These are phyloP conservation scores for Aspergillus neoniger DNA, from an alignment of 2,329 filamentous ascomycete species.

Conservation along the genomic window DNA sequence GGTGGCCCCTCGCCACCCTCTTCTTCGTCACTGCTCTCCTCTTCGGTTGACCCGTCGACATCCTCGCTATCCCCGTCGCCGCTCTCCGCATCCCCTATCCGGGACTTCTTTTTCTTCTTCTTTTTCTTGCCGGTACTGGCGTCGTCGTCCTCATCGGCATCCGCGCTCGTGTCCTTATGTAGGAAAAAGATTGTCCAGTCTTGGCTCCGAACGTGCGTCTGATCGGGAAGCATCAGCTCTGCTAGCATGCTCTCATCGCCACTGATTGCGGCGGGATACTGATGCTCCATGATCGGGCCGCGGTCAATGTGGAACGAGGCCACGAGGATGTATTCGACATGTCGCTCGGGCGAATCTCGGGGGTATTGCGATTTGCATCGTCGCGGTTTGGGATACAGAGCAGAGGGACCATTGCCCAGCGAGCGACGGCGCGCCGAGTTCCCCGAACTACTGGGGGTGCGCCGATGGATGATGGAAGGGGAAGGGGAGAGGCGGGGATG, in stretches of 20 bases:
- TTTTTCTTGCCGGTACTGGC: conserved; percentile 47
- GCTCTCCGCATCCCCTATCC: conserved; percentile 48
- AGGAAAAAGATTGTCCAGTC: conserved; percentile 99
- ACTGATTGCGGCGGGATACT: conserved; percentile 91
- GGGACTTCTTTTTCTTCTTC: conserved; percentile 50
- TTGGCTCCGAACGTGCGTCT: conserved; percentile 89
- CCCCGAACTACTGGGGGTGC: conserved; percentile 51
- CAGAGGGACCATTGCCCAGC: conserved; percentile 33
- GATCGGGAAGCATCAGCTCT: conserved; percentile 96
- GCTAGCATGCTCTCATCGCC: conserved; percentile 98
- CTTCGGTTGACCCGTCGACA: conserved; percentile 46
- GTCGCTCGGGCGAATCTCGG: conserved; percentile 73
- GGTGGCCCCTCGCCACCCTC: conserved; percentile 81
- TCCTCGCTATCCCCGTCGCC: conserved; percentile 52
- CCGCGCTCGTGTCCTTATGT: conserved; percentile 87
- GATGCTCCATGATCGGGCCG: conserved; percentile 96
- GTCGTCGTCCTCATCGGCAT: conserved; percentile 73
- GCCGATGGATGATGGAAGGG: conserved; percentile 57
- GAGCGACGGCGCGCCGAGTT: conserved; percentile 42
- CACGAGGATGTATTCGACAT: conserved; percentile 98
- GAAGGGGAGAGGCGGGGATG: conserved; percentile 61
- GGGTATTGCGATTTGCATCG: conserved; percentile 75
- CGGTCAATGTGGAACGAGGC: conserved; percentile 97
- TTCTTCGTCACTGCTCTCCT: conserved; percentile 59
- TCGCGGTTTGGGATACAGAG: conserved; percentile 51